Evolutionary conservation across 805 yeast genomes (phyloP).

Genomic region (Suhomyces xylopsoci): DNA sequence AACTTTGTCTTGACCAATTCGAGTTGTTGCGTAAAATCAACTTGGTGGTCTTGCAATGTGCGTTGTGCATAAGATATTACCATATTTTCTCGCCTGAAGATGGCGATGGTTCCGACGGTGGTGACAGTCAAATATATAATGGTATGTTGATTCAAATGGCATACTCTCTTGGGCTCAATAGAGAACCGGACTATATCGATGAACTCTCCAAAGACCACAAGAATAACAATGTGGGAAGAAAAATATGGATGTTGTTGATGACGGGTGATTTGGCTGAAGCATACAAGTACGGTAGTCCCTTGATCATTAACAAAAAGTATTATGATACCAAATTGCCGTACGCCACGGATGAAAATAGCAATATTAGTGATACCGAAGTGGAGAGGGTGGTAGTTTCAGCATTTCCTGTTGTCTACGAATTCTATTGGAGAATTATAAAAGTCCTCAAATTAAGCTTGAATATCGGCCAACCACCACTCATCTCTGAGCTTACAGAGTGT

Average conservation of each 20-base stretch:
- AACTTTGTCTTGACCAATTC: constrained; percentile 35
- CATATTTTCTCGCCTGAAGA: constrained; percentile 58
- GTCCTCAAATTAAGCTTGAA: constrained; percentile 22
- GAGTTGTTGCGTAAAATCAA: constrained; percentile 43
- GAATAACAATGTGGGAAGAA: constrained; percentile 46
- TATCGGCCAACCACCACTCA: constrained; percentile 15
- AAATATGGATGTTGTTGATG: constrained; percentile 48
- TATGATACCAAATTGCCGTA: constrained; percentile 31
- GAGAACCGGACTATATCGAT: constrained; percentile 46
- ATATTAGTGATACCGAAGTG: constrained; percentile 28
- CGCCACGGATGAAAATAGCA: constrained; percentile 33
- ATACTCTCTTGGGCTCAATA: constrained; percentile 43
- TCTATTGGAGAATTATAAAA: constrained; percentile 24
- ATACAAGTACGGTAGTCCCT: constrained; percentile 33
- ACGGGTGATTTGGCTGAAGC: constrained; percentile 30
- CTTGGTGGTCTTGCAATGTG: constrained; percentile 56
- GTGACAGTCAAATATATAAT: constrained; percentile 48
- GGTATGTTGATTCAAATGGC: constrained; percentile 41
- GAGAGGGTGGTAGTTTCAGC: constrained; percentile 36
- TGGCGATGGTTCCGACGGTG: constrained; percentile 58
- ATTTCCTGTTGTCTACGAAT: constrained; percentile 24
- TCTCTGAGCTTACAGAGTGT: constrained; percentile 17
- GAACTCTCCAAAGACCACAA: constrained; percentile 25
- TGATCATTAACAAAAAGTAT: constrained; percentile 24
- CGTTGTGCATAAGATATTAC: constrained; percentile 54